Base-by-base conservation (phyloP, 768 basidiomycete species). In the Termitomyces sp. region DNA sequence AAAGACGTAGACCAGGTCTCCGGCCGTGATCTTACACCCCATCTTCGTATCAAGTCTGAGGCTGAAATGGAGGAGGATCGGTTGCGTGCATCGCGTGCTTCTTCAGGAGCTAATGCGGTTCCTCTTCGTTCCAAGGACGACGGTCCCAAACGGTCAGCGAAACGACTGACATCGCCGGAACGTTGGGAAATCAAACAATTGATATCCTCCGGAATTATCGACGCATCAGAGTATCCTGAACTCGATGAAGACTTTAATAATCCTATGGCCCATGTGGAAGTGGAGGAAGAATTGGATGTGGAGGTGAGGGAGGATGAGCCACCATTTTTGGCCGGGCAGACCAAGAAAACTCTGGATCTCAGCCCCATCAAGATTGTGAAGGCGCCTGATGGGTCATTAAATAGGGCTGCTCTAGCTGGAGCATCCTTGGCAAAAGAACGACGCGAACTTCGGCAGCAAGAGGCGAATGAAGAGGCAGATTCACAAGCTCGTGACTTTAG, bases 171-270 rank as follows among this genome's bases (percentile, higher is more conserved):
- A 1, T 94, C 91, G 7, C 97, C 97, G 1, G 97, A 99, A 71
- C 85, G 97, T 28, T 99, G 97, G 94, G 97, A 99, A 75, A 95
- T 99, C 72, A 98, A 98, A 71, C 97, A 98, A 69, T 83, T 99
- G 55, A 97, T 98, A 54, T 91, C 97, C 0, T 97, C 94, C 30
- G 97, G 97, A 42, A 91, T 86, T 16, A 82, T 98, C 54, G 86
- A 87, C 61, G 89, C 95, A 11, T 88, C 94, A 4, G 97, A 98
- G 69, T 96, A 95, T 65, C 94, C 94, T 2, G 91, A 96, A 30
- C 76, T 97, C 51, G 91, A 95, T 60, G 93, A 94, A 63, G 91
- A 94, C 57, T 83, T 89, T 67, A 80, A 71, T 53, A 87, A 91
- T 64, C 85, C 89, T 1, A 78, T 83, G 66, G 85, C 85, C 21